Base-by-base conservation (phyloP, 495 filamentous ascomycete species). In the Trichoderma reesei region DNA sequence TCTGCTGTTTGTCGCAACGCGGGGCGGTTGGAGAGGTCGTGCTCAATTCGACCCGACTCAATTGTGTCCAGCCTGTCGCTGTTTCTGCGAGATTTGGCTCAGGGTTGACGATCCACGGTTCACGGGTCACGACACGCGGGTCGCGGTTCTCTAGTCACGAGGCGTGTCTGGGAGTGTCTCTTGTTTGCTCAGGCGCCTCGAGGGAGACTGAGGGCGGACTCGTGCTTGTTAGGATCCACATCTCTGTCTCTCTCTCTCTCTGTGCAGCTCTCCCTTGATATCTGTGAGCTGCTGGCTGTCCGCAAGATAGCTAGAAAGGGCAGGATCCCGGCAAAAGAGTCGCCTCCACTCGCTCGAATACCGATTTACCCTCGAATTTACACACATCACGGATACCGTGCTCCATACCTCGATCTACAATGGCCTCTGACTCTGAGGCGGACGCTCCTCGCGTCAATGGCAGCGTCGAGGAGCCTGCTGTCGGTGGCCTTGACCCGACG, bases 401-500 rank as follows among this genome's bases (percentile, higher is more conserved):
- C n/a, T 18, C 5, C 26, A 26, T 26, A 26, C 26, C 1, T 31
- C 14, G n/a, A 54, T 33, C 26, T 34, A 56, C 51, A 34, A 72
- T 72, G 70, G 65, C 67, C 44, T 65, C 68, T 60, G 68, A 68
- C 42, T 59, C 67, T 26, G 64, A 70, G 34, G 66, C 68, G 44
- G 66, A 66, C 46, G 59, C 51, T 59, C 60, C 65, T 13, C 71
- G 64, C 41, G 65, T 68, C 42, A 71, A 69, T 67, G 70, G 71
- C 64, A 56, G 66, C 39, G 38, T 63, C 33, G 60, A 64, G 44
- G 70, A 72, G 34, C 71, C 72, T 41, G 62, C 37, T 26, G 7
- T 36, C 36, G 63, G 67, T 26, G 61, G 67, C 64, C 64, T 76
- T 66, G 70, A 74, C 41, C 79, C 78, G 41, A 68, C 74, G 7